Conservation (phyloP, 2,329 filamentous ascomycete genomes). For the Fusarium odoratissimum region DNA sequence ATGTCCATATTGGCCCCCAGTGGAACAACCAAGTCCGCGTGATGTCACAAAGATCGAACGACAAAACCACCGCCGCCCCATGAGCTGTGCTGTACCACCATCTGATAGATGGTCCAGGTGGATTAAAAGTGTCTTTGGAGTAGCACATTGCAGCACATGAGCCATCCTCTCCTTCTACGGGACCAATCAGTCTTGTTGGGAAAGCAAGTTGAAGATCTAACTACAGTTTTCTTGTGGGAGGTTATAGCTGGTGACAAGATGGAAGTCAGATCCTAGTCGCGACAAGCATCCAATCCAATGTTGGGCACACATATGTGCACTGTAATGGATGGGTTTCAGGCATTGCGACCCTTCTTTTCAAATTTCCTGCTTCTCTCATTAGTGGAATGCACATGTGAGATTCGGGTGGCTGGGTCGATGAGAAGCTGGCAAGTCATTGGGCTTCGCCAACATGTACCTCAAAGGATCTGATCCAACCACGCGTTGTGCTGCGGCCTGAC, state of each 20-base stretch:
- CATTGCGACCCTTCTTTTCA: conserved; percentile 18
- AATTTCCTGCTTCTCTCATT: conserved; percentile 21
- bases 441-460: conserved; percentile 29
- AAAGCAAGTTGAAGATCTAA: not conserved
- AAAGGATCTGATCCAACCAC: conserved; percentile 38
- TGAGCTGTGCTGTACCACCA: not conserved
- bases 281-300: conserved; percentile 12
- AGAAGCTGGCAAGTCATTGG: conserved; percentile 21
- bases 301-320: conserved; percentile 13
- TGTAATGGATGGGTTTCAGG: conserved; percentile 16
- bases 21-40: conserved; percentile 23
- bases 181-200: not conserved
- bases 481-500: conserved; percentile 33
- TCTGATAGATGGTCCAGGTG: not conserved
- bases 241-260: conserved; percentile 3
- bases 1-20: conserved; percentile 25
- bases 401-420: conserved; percentile 30
- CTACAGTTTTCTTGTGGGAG: not conserved
- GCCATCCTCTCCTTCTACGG: not conserved
- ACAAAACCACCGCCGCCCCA: conserved; percentile 20
- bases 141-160: conserved; percentile 1
- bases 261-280: conserved; percentile 12
- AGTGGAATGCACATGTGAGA: conserved; percentile 40
- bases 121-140: not conserved
- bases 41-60: conserved; percentile 43